Base-by-base conservation (phyloP, 2,329 filamentous ascomycete species). In the Aspergillus ochraceoroseus region DNA sequence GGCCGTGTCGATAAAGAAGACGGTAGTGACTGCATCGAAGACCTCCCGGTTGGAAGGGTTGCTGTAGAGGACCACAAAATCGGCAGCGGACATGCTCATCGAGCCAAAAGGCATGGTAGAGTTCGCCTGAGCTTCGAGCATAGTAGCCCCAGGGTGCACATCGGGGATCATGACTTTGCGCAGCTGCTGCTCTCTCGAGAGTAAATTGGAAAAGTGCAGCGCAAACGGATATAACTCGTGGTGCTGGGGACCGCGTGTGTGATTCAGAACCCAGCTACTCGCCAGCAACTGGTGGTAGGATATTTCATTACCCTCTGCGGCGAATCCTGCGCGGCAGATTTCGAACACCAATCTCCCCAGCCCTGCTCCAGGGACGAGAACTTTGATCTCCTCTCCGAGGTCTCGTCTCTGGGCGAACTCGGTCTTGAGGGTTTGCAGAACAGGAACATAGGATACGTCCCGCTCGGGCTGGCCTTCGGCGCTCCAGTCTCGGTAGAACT, bases 1-100 rank as follows among this genome's bases (percentile, higher is more conserved):
- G 2, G 92, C 92, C 1, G 92, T 98, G 62, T 98, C 94, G 43
- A 98, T 83, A 70, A 98, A 98, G 69, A 96, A 98, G 7, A 95
- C 85, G 2, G 85, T 87, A 0, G 86, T 81, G 2, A 96, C 87
- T 1, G 83, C 88, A 56, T 95, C 82, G 62, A 88, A 96, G 0
- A 64, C 56, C 0, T 73, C 74, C 6, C 67, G 64, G 53, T 85
- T 77, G 0, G 76, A 74, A 1, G 76, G 70, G 43, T 82, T 73
- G 17, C 74, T 76, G 62, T 98, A 98, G 1, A 89, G 65, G n/a
- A 87, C 83, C 41, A 94, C 77, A 57, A 98, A 98, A 61, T 98
- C 92, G 3, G 87, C 88, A 0, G 89, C 85, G 14, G 83, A 83
- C 90, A 98, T 96, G 57, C 80, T 81, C 87, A 98, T 95, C 22